Base-by-base conservation (phyloP, 306 rosid genomes). In the Lupinus albus region DNA sequence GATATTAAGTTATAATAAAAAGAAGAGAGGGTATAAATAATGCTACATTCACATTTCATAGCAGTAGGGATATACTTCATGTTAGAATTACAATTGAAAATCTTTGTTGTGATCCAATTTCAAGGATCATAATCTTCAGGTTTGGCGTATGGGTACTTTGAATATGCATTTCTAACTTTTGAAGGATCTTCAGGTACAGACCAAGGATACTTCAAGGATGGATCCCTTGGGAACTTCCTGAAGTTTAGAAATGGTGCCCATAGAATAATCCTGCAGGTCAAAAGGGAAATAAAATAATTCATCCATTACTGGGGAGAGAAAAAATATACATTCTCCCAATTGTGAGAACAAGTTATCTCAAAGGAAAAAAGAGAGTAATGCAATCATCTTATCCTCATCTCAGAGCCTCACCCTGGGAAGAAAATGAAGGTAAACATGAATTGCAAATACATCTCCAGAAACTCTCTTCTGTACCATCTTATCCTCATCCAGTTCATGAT, bases 161-260 rank as follows among this genome's bases (percentile, higher is more conserved):
- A 54, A 57, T 77, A 90, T 8, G 67, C 76, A 50, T 74, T 83
- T 79, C 71, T 86, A 0, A 90, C 33, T 61, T 60, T 71, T 5
- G 92, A 82, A 48, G 90, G 96, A 45, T 88, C 87, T 68, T 85
- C 77, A 0, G 99, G 99, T 47, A 36, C 71, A 17, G 88, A 83
- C 99, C 99, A 93, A 7, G 99, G 99, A 47, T 86, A 82, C 84
- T 93, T 70, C 92, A 90, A 42, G 39, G 74, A 15, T 78, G 97
- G 95, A 69, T 93, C 99, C 14, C 95, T 47, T 5, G 99, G 99
- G 61, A 93, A 82, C 80, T 86, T 93, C 75, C 99, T 86, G 88
- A 86, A 86, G 86, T 93, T 93, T 63, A 93, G 71, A 81, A 93
- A 90, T 56, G 99, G 99, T 57, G 95, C 99, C 97, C 97, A 93